Evolutionary conservation across 345 rosid genomes (phyloP).

Genomic region (Gossypium stocksii): DNA sequence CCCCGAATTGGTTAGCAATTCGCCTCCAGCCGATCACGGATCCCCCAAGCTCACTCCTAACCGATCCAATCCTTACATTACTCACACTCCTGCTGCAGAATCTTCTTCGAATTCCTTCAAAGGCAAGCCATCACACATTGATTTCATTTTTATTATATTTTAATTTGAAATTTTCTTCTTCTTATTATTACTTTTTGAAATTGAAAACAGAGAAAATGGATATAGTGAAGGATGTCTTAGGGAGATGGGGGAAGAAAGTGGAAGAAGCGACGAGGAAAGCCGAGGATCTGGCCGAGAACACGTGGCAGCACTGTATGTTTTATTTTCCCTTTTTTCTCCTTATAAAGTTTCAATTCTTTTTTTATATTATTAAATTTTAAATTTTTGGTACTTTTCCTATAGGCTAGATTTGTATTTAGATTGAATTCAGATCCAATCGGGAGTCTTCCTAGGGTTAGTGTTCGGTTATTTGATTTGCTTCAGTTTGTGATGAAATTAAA

Average conservation of each 20-base stretch:
- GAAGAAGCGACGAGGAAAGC: conserved; percentile 62
- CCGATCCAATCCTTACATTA: conserved; percentile 56
- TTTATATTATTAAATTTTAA: background rate
- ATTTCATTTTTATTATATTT: background rate
- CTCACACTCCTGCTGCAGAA: conserved; percentile 33
- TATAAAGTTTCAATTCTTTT: background rate
- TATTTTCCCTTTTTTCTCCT: background rate
- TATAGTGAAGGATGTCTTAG: conserved; percentile 46
- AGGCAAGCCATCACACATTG: conserved; percentile 31
- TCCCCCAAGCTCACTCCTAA: conserved; percentile 7
- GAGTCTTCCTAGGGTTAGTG: background rate
- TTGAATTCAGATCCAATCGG: background rate
- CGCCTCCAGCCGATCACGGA: conserved; percentile 32
- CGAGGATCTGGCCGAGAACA: conserved; percentile 57
- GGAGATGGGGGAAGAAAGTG: conserved; percentile 56
- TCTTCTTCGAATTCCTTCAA: conserved; percentile 40
- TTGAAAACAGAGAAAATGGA: conserved; percentile 48
- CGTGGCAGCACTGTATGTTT: conserved; percentile 42
- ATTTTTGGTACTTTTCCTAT: background rate
- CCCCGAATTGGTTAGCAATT: conserved; percentile 62
- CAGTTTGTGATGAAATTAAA: background rate
- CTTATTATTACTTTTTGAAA: conserved; percentile 6
- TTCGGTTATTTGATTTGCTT: background rate
- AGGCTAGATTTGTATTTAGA: background rate
- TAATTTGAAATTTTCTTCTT: background rate